Base-by-base conservation (phyloP, 164 flowering plant genomes). In the Vitis rotundifolia region DNA sequence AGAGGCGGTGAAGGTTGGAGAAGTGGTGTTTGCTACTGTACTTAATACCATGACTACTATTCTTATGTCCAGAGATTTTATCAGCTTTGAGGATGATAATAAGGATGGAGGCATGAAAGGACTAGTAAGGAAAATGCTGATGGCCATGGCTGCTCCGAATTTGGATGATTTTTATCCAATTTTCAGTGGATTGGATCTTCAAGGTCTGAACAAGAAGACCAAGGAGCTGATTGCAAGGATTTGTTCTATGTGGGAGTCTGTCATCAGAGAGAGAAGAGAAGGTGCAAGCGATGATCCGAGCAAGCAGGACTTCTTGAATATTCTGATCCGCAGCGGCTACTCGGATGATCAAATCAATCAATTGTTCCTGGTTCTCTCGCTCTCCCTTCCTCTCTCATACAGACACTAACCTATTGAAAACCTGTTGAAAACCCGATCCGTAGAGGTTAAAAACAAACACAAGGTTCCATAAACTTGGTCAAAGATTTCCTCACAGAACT, bases 101-200 rank as follows among this genome's bases (percentile, higher is more conserved):
- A 28, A 22, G 15, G 68, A 61, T 50, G 68, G 58, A 7, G 80
- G 71, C 9, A 31, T 78, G 67, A 70, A 70, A 62, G 67, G 12
- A 26, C 54, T 66, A 0, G 51, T 78, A 0, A 69, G 74, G 60
- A 63, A 31, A 3, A 61, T 76, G 9, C 18, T 77, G 49, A 61
- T 68, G 48, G 13, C 73, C 18, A 65, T 29, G 8, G 8, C 68
- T 28, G 26, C 63, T 28, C 84, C 83, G 9, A 79, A 84, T 68
- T 55, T 79, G 1, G 68, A 77, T 0, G 84, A 84, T 62, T 68
- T 73, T 31, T 84, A 73, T 72, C 81, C 83, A 1, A 4, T 81
- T 13, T 63, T 84, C 1, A 67, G 64, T 3, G 68, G 66, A 19
- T 67, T 79, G 9, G 87, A 79, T 67, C 47, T 77, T 31, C 80